phyloP scores from a whole-genome alignment of 306 rosid genomes.

The Dryas octopetala region DNA sequence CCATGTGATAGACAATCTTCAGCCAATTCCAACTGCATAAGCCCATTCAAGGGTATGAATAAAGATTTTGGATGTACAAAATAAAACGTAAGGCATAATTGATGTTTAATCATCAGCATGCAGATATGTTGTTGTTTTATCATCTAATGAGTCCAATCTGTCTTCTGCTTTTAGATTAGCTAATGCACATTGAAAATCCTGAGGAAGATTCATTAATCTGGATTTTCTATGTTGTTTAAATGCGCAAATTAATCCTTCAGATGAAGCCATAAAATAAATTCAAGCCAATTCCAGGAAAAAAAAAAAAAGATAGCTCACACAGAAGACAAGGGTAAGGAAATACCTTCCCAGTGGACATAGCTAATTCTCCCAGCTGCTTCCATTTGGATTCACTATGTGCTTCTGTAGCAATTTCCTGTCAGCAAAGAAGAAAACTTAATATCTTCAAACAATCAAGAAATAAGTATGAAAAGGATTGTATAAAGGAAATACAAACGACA shows the following conservation, averaged over 20 bases:
- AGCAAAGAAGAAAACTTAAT: constrained; percentile 18
- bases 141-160: too few species aligned
- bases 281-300: too few species aligned
- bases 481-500: neutral
- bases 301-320: neutral
- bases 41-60: constrained; percentile 10
- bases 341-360: constrained; percentile 94
- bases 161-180: too few species aligned
- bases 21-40: constrained; percentile 91
- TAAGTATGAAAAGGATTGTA: neutral
- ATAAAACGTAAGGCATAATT: neutral
- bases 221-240: too few species aligned
- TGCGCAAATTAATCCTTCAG: too few species aligned
- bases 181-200: too few species aligned
- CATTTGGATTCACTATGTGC: constrained; percentile 88
- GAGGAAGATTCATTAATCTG: too few species aligned
- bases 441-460: constrained; percentile 9
- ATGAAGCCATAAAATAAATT: too few species aligned
- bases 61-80: constrained; percentile 15
- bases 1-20: constrained; percentile 85
- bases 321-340: constrained; percentile 12
- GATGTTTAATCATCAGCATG: constrained; percentile 7
- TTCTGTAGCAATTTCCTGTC: constrained; percentile 76
- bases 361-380: constrained; percentile 94
- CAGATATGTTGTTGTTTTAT: neutral